Percentiles rank a stretch among this genome's conserved stretches.
Evolutionary conservation across 345 rosid genomes (phyloP).

Genomic region (Aquilaria malaccensis): DNA sequence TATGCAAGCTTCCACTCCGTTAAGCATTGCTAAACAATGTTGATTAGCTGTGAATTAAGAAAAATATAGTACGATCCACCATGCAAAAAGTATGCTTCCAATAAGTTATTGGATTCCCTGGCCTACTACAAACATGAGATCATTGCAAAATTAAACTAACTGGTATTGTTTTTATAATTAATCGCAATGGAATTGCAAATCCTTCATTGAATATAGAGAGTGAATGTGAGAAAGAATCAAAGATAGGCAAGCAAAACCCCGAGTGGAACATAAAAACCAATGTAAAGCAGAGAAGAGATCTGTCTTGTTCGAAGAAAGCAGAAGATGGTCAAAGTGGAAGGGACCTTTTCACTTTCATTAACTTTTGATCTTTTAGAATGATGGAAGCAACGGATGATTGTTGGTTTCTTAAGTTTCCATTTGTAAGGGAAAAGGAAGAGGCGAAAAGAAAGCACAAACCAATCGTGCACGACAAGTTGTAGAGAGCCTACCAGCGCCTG

Average conservation of each 20-base stretch:
- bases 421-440: conserved; percentile 3
- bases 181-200: too few species aligned
- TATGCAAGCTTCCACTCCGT: too few species aligned
- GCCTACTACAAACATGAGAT: too few species aligned
- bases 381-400: conserved; percentile 4
- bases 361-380: conserved; percentile 2
- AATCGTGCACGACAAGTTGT: background rate
- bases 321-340: conserved; percentile 11
- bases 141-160: too few species aligned
- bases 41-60: too few species aligned
- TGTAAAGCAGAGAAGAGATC: background rate
- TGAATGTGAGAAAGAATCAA: too few species aligned
- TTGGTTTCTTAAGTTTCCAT: conserved; percentile 1
- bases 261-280: conserved; percentile 1
- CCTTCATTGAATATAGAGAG: too few species aligned
- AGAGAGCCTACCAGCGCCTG: background rate
- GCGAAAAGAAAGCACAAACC: background rate
- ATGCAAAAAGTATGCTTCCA: too few species aligned
- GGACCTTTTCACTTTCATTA: background rate
- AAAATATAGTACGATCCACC: too few species aligned
- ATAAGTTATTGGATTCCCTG: too few species aligned
- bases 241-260: background rate
- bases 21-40: too few species aligned
- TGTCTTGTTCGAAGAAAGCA: conserved; percentile 9
- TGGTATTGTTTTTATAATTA: too few species aligned